A percentile compares a stretch with the other conserved stretches of the same genome.
Conservation (phyloP, 352 stramenopile species). For the Phytophthora sansomeana region DNA sequence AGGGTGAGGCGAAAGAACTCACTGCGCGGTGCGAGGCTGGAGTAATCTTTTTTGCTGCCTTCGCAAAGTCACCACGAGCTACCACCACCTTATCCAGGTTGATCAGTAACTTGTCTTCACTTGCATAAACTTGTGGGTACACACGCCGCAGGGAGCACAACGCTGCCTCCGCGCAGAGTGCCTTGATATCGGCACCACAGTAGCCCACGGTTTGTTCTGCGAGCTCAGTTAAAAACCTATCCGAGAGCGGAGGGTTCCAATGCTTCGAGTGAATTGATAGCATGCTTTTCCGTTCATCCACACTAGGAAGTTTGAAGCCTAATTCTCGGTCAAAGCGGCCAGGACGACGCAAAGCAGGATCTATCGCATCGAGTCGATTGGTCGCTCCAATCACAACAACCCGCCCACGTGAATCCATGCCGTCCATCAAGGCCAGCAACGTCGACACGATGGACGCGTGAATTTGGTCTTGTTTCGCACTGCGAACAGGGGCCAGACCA, state of each 20-base stretch:
- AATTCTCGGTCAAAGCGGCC: slow-evolving; percentile 94
- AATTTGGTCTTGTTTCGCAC: slow-evolving; percentile 94
- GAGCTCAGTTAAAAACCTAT: slow-evolving; percentile 75
- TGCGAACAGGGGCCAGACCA: slow-evolving; percentile 91
- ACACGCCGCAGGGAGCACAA: slow-evolving; percentile 87
- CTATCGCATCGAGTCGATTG: slow-evolving; percentile 96
- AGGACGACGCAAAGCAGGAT: slow-evolving; percentile 94
- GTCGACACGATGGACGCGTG: slow-evolving; percentile 94
- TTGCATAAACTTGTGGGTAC: slow-evolving; percentile 90
- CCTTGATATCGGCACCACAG: slow-evolving; percentile 93
- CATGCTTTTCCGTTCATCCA: slow-evolving; percentile 85
- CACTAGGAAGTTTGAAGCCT: slow-evolving; percentile 90
- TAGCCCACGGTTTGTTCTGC: slow-evolving; percentile 89
- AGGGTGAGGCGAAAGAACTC: slow-evolving; percentile 75
- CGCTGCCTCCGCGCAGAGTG: slow-evolving; percentile 90
- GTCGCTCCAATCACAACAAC: slow-evolving; percentile 99
- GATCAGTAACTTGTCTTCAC: slow-evolving; percentile 80
- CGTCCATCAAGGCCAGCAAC: slow-evolving; percentile 93
- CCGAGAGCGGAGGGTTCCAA: slow-evolving; percentile 82
- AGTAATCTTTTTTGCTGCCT: slow-evolving; percentile 84
- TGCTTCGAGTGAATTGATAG: slow-evolving; percentile 88
- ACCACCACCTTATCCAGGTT: slow-evolving; percentile 79
- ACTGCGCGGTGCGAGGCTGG: slow-evolving; percentile 78
- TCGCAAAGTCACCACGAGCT: slow-evolving; percentile 71
- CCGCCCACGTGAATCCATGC: slow-evolving; percentile 84